These are phyloP conservation scores for Thozetella sp. DNA, from an alignment of 495 filamentous ascomycete genomes.

Conservation along the genomic window DNA sequence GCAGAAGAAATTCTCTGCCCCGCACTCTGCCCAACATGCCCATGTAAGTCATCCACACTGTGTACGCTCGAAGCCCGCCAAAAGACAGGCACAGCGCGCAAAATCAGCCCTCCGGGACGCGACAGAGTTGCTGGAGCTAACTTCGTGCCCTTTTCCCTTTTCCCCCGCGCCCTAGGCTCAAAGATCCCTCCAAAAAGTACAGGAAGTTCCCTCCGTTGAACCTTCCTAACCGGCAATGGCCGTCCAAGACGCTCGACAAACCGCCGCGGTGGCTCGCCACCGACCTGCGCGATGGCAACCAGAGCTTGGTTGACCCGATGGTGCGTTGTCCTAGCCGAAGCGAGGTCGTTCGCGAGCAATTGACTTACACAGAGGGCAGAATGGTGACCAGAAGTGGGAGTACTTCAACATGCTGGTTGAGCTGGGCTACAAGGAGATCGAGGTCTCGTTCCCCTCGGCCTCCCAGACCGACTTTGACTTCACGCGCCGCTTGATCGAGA, in stretches of 20 bases:
- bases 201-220: conserved; percentile 72
- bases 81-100: conserved; percentile 1
- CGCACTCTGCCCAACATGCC: conserved; percentile 24
- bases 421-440: conserved; percentile 97
- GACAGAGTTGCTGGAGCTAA: conserved; percentile 15
- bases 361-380: conserved; percentile 50
- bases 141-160: too few species aligned
- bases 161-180: conserved; percentile 66
- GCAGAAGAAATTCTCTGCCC: conserved; percentile 2
- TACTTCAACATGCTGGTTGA: conserved; percentile 95
- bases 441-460: conserved; percentile 93
- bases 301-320: conserved; percentile 88
- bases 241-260: conserved; percentile 74
- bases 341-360: conserved; percentile 2
- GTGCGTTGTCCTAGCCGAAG: conserved; percentile 41
- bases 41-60: conserved; percentile 37
- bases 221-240: conserved; percentile 91
- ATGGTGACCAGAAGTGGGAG: conserved; percentile 88
- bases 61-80: too few species aligned
- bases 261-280: conserved; percentile 85
- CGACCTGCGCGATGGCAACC: conserved; percentile 86
- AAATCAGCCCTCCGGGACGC: conserved; percentile 11
- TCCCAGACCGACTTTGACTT: conserved; percentile 97
- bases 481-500: conserved; percentile 84
- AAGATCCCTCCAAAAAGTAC: conserved; percentile 94